Evolutionary conservation across 2,329 filamentous ascomycete species (phyloP).

Genomic region (Emydomyces testavorans): DNA sequence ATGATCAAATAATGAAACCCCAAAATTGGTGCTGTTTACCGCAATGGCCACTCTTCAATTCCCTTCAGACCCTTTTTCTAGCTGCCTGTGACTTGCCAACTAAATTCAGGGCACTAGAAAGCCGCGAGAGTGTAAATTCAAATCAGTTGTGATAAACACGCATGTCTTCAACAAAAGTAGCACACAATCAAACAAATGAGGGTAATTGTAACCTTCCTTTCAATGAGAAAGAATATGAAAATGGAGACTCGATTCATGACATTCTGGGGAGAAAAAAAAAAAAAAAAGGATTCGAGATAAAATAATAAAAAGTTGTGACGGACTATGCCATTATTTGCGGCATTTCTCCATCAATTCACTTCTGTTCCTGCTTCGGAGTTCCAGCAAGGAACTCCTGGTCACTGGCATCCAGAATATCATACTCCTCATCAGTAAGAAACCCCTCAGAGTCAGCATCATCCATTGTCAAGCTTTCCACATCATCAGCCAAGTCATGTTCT

Average conservation of each 20-base stretch:
- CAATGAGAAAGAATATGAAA: not conserved
- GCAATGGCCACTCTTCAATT: not conserved
- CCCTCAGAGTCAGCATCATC: slow-evolving; percentile 47
- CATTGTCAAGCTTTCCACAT: slow-evolving; percentile 47
- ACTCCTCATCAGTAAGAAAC: slow-evolving; percentile 95
- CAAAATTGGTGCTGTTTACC: not conserved
- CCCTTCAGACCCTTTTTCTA: not conserved
- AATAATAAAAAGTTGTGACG: no score
- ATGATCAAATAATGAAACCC: not conserved
- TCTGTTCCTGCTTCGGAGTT: slow-evolving; percentile 15
- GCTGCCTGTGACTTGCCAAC: not conserved
- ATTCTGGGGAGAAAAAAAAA: no score
- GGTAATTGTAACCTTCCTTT: not conserved
- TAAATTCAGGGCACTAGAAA: not conserved
- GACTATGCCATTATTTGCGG: no score
- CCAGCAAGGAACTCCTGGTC: slow-evolving; percentile 68
- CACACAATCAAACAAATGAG: not conserved
- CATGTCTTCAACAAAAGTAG: not conserved
- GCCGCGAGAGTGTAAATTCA: not conserved
- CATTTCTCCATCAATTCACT: not conserved
- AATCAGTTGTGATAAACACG: not conserved
- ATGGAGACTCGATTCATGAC: no score
- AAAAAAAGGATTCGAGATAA: no score
- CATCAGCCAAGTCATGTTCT: slow-evolving; percentile 43
- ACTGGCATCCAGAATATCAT: slow-evolving; percentile 89